phyloP scores from a whole-genome alignment of 2,329 filamentous ascomycete species.

The Fusarium zealandicum region DNA sequence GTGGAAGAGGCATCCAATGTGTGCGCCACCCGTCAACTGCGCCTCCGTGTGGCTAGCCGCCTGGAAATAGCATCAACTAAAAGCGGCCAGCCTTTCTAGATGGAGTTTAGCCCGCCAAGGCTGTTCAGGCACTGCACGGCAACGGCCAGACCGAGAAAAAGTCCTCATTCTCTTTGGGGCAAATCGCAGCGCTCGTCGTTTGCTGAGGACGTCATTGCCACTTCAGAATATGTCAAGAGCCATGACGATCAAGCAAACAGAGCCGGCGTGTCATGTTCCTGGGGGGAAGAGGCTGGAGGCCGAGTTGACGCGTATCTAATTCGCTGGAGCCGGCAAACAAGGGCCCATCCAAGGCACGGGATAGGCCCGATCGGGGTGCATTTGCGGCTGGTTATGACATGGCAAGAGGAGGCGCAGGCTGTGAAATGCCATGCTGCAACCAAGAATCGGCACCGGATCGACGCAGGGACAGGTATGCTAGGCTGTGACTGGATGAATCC shows the following conservation, averaged over 20 bases:
- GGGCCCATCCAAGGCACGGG: background rate
- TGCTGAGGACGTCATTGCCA: no score
- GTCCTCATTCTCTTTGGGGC: no score
- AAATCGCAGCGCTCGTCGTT: no score
- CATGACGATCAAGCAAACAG: constrained; percentile 7
- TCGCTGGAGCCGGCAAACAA: background rate
- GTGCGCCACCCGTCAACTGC: constrained; percentile 10
- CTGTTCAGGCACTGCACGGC: no score
- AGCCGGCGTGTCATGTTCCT: no score
- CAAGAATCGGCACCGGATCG: background rate
- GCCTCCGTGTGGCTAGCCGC: constrained; percentile 11
- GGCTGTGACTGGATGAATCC: background rate
- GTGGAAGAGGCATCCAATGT: no score
- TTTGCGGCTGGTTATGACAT: no score
- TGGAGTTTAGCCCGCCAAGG: no score
- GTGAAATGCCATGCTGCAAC: background rate
- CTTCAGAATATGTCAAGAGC: background rate
- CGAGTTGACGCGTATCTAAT: background rate
- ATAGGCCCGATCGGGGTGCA: background rate
- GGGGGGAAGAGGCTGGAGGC: no score
- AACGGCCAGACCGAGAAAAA: no score
- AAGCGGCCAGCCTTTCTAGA: background rate
- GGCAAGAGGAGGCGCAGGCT: no score
- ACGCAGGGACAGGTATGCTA: background rate
- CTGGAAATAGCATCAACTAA: constrained; percentile 24